phyloP scores from a whole-genome alignment of 768 basidiomycete species.

The Boletellus ananas region DNA sequence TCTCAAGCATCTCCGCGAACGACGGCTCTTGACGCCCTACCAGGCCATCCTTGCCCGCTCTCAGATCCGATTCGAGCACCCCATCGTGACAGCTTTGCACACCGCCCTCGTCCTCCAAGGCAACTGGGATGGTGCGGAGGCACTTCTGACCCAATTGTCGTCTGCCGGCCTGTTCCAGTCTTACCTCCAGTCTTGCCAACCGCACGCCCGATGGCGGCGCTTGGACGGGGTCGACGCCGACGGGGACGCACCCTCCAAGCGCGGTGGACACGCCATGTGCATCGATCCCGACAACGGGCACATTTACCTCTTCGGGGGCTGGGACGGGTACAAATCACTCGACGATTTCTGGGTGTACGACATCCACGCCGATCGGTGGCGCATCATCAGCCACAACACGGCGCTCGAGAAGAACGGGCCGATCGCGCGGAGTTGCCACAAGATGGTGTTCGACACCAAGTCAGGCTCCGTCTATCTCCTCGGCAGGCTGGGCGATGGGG shows the following conservation, averaged over 20 bases:
- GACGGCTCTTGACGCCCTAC: conserved; percentile 65
- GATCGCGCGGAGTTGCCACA: conserved; percentile 70
- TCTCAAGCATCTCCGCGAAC: conserved; percentile 61
- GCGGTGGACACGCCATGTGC: conserved; percentile 83
- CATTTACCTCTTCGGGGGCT: conserved; percentile 78
- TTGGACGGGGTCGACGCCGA: conserved; percentile 58
- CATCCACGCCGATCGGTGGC: conserved; percentile 59
- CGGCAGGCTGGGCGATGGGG: conserved; percentile 62
- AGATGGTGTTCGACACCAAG: conserved; percentile 75
- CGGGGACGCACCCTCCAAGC: conserved; percentile 57
- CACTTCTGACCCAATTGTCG: conserved; percentile 47
- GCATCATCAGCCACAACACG: conserved; percentile 52
- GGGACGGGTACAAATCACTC: conserved; percentile 67
- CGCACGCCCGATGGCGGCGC: conserved; percentile 59
- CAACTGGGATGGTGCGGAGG: conserved; percentile 56
- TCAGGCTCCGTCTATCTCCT: conserved; percentile 69
- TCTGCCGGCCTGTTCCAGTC: conserved; percentile 57
- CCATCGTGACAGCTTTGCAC: conserved; percentile 63
- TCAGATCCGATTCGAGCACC: conserved; percentile 50
- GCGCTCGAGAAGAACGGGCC: conserved; percentile 61
- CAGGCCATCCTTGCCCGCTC: conserved; percentile 21
- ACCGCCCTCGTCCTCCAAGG: conserved; percentile 62
- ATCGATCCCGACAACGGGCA: conserved; percentile 58
- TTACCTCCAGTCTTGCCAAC: conserved; percentile 52
- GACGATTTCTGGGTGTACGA: conserved; percentile 80